These are phyloP conservation scores for Truncatella angustata DNA, from an alignment of 2,329 filamentous ascomycete species.

Conservation along the genomic window DNA sequence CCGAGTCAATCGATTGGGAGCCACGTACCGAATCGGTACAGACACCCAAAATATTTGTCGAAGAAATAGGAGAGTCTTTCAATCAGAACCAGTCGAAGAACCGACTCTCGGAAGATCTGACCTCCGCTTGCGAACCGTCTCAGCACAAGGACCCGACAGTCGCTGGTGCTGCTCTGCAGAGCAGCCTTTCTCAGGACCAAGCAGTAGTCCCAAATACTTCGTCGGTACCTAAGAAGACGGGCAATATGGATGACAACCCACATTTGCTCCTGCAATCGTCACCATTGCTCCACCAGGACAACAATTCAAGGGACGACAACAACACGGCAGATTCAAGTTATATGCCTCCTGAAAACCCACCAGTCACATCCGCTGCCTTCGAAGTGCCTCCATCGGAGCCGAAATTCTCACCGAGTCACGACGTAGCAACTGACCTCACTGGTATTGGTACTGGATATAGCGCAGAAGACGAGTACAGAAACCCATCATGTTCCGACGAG, in stretches of 20 bases:
- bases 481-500: slow-evolving; percentile 20
- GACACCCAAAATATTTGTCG: slow-evolving; percentile 5
- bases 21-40: background rate
- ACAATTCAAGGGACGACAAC: background rate
- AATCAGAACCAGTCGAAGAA: background rate
- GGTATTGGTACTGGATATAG: slow-evolving; percentile 19
- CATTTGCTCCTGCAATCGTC: background rate
- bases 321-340: background rate
- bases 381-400: background rate
- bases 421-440: slow-evolving; percentile 13
- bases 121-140: background rate
- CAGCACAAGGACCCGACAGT: too few relatives aligned
- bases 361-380: too few relatives aligned
- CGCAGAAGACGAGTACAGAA: slow-evolving; percentile 16
- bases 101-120: background rate
- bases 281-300: background rate
- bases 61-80: background rate
- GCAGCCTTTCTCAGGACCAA: background rate
- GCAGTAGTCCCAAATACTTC: background rate
- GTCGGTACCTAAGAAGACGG: background rate
- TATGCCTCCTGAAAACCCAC: too few relatives aligned
- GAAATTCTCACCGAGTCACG: background rate
- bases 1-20: slow-evolving; percentile 10
- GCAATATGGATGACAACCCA: background rate
- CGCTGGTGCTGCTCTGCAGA: too few relatives aligned